Evolutionary conservation across 495 filamentous ascomycete species (phyloP), one percentile per base, ranked within the genome.

Genomic region (Niebla homalea): DNA sequence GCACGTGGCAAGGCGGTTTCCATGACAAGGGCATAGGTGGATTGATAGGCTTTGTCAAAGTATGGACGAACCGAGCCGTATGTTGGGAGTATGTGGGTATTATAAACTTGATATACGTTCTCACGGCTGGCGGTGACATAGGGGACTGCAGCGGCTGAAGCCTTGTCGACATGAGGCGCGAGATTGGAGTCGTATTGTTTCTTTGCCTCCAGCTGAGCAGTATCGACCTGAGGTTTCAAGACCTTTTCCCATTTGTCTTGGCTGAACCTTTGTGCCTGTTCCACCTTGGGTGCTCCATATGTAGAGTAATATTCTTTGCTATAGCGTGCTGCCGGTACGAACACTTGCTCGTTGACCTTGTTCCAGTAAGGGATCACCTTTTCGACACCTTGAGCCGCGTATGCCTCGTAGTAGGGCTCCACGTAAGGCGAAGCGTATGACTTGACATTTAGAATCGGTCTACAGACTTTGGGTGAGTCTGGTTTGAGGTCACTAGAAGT

Each of bases 391-490:
- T 85, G 87, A 2, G 83, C 84, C 5, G 81, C 81, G 57, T 95
- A 95, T 29, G 73, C 60, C 52, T 89, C 70, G 62, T 95, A 97
- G 67, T 95, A 96, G 20, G 93, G 93, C 41, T 79, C 71, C 32
- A 93, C 55, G 61, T 92, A 81, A 7, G 93, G 92, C 23, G 76
- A 65, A 42, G 87, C 67, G 36, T 82, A 72, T 3, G 81, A 75
- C 50, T 80, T 80, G 46, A 78, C 67, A 43, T 80, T 71, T 46
- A 95, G 76, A 60, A 90, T 93, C 4, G 86, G 84, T 60, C 81
- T 83, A 72, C 93, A 99, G 26, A 97, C 78, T 23, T 23, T n/a
- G 2, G 90, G 87, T 11, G 88, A 89, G 20, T 71, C 64, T 22
- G 83, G 75, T 42, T 74, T 80, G 58, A 90, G 69, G 2, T 76